Conservation (phyloP, 208 protist genomes). For the Crithidia fasciculata region DNA sequence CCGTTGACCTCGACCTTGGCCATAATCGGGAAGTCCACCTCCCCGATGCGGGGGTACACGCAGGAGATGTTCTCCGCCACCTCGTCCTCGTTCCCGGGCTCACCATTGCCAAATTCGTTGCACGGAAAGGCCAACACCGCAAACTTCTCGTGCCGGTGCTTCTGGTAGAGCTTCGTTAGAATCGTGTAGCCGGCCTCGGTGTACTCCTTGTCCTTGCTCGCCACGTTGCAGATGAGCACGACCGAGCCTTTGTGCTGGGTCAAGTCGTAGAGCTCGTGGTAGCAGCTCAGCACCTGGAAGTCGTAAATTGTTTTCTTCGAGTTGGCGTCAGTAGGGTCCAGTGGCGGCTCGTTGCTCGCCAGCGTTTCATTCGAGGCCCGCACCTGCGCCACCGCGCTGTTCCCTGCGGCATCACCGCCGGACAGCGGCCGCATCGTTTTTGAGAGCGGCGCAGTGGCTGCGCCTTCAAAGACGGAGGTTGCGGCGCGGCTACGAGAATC, state of each 20-base stretch:
- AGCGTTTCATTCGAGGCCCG: constrained; percentile 20
- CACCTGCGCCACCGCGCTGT: constrained; percentile 7
- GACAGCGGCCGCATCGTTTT: background rate
- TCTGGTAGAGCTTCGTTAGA: constrained; percentile 72
- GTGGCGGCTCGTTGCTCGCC: constrained; percentile 10
- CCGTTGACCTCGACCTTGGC: constrained; percentile 91
- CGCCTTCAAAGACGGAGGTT: constrained; percentile 1
- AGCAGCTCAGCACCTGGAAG: constrained; percentile 64
- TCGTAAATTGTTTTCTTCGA: constrained; percentile 59
- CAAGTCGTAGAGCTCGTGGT: constrained; percentile 76
- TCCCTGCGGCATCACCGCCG: background rate
- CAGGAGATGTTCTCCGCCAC: constrained; percentile 69
- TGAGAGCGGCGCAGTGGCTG: background rate
- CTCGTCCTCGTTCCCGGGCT: constrained; percentile 83
- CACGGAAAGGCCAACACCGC: constrained; percentile 90
- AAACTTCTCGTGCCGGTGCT: constrained; percentile 73
- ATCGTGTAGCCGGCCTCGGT: constrained; percentile 73
- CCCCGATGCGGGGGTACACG: constrained; percentile 47
- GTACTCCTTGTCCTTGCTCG: constrained; percentile 87
- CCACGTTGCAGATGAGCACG: constrained; percentile 90
- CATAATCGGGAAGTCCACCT: constrained; percentile 80
- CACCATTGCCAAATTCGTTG: constrained; percentile 87
- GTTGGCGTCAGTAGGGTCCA: constrained; percentile 17
- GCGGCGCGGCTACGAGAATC: constrained; percentile 6
- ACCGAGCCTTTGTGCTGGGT: constrained; percentile 81